Evolutionary conservation across 768 basidiomycete species (phyloP), one percentile per base, ranked within the genome.

Genomic region (Neoboletus subvelutipes): DNA sequence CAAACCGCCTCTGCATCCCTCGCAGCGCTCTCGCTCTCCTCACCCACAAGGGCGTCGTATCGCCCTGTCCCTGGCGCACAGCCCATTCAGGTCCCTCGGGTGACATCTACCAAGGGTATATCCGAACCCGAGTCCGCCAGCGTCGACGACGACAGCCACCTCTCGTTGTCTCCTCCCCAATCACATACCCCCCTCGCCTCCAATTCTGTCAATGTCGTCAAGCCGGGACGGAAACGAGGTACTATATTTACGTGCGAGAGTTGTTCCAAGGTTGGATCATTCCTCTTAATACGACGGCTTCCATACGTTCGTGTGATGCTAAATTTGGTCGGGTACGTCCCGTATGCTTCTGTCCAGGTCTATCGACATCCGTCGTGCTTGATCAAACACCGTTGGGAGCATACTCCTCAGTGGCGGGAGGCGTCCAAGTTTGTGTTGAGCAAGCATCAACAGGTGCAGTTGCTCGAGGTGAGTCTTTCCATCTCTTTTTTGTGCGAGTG

Each of bases 371-470:
- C 94, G 3, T 92, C 90, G 13, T 98, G 95, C 73, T 78, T 98
- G 47, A 91, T 95, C 73, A 98, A 98, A 73, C 96, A 98, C 68
- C 89, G 96, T 34, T 98, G 96, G 96, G 95, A 98, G 67, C 93
- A 96, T 68, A 92, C 91, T 34, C 91, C 92, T 20, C 94, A 97
- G 66, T 98, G 96, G 96, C 87, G 90, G 43, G 92, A 94, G 70
- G 90, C 94, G 2, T 83, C 88, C 62, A 92, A 94, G 70, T 86
- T 94, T 64, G 84, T 94, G 33, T 78, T 98, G 56, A 92, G 88
- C 73, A 98, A 98, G 75, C 95, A 98, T 70, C 94, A 98, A 67
- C 95, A 98, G 64, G 96, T 99, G 1, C 96, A 98, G 65, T 76
- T 98, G 50, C 87, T 99, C 43, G 96, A 98, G 81, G 91, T 89